A percentile compares a stretch with the other conserved stretches of the same genome.
phyloP scores from a whole-genome alignment of 192 early-diverging fungal species.

The Chytriomyces confervae region DNA sequence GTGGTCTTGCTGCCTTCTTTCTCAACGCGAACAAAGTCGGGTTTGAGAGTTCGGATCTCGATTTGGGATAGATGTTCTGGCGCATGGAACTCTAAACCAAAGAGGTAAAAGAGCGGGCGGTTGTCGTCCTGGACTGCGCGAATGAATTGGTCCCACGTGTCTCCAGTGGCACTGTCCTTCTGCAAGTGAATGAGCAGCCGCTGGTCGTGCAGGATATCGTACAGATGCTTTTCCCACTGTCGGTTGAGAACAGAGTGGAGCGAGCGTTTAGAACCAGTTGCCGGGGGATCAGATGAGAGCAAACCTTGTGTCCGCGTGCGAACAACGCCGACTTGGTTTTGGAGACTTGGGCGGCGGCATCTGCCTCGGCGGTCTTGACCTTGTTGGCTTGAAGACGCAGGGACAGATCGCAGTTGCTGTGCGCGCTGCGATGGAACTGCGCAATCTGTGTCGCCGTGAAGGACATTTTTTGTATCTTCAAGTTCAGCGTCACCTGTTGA shows the following conservation, averaged over 20 bases:
- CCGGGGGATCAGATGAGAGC: background rate
- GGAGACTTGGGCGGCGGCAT: background rate
- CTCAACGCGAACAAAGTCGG: slow-evolving; percentile 7
- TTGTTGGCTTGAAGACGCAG: slow-evolving; percentile 4
- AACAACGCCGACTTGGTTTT: slow-evolving; percentile 29
- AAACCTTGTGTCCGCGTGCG: slow-evolving; percentile 28
- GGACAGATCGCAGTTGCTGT: slow-evolving; percentile 4
- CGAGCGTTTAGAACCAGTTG: background rate
- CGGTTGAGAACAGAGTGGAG: background rate
- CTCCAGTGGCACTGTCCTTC: background rate
- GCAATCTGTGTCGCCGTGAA: slow-evolving; percentile 22
- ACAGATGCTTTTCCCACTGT: slow-evolving; percentile 43
- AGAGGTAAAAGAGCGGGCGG: slow-evolving; percentile 28
- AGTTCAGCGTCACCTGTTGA: background rate
- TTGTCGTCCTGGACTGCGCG: slow-evolving; percentile 15
- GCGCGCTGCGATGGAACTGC: background rate
- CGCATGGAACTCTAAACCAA: slow-evolving; percentile 20
- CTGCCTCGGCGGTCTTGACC: background rate
- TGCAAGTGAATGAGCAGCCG: slow-evolving; percentile 11
- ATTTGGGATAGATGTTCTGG: slow-evolving; percentile 14
- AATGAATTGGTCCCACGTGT: slow-evolving; percentile 5
- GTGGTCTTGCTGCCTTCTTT: slow-evolving; percentile 8
- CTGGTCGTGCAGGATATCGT: slow-evolving; percentile 8
- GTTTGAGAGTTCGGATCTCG: background rate
- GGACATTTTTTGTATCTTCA: background rate